phyloP scores from a whole-genome alignment of 345 rosid genomes.

The Populus pruinosa region DNA sequence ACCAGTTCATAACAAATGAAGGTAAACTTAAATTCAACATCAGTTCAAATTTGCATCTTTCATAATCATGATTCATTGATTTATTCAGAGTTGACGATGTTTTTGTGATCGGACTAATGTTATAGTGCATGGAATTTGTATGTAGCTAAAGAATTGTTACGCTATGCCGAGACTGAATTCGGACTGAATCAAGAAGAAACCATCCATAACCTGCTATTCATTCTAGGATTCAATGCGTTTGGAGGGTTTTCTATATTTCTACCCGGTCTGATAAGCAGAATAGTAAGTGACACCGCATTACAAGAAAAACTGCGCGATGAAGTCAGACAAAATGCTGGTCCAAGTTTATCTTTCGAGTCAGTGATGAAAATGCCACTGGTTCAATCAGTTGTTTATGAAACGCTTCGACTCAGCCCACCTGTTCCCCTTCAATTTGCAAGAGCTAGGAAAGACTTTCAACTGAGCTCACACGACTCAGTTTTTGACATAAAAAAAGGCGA shows the following conservation, averaged over 20 bases:
- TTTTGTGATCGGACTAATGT: neutral
- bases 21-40: slow-evolving; percentile 17
- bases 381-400: slow-evolving; percentile 75
- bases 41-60: neutral
- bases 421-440: slow-evolving; percentile 65
- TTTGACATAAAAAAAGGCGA: slow-evolving; percentile 72
- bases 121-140: neutral
- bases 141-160: slow-evolving; percentile 38
- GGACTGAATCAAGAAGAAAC: slow-evolving; percentile 60
- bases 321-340: slow-evolving; percentile 39
- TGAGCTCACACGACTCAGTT: slow-evolving; percentile 60
- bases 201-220: slow-evolving; percentile 62
- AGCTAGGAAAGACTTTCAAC: slow-evolving; percentile 72
- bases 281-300: slow-evolving; percentile 47
- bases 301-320: slow-evolving; percentile 49
- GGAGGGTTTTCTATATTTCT: slow-evolving; percentile 81
- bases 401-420: slow-evolving; percentile 70
- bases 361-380: slow-evolving; percentile 65
- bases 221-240: slow-evolving; percentile 73
- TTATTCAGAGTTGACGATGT: too few relatives aligned
- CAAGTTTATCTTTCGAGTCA: slow-evolving; percentile 50
- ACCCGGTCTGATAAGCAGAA: slow-evolving; percentile 34
- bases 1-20: slow-evolving; percentile 42
- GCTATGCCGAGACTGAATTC: slow-evolving; percentile 46
- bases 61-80: too few relatives aligned